Base-by-base conservation (phyloP, 345 rosid genomes). In the Pistacia vera region DNA sequence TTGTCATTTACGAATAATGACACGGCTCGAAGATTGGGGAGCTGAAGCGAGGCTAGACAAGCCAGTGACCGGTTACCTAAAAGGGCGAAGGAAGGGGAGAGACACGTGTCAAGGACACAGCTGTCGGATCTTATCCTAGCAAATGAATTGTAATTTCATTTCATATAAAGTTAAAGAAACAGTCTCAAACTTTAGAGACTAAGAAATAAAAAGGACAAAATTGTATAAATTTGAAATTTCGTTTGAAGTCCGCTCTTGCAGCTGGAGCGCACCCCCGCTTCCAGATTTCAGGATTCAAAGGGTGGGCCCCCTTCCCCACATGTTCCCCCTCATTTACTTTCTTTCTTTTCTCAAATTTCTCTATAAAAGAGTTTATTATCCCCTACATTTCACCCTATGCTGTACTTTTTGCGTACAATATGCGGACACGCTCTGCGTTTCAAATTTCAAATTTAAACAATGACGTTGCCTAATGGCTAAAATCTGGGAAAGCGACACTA, bases 61-160 rank as follows among this genome's bases (percentile, higher is more conserved):
- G 77, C 72, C 70, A 30, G 73, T 49, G 44, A 58, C 68, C 75
- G 68, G 70, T 20, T 46, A 72, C 63, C 35, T 49, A 56, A 11
- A 63, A 52, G 33, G 4, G 12, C 35, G 35, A 9, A 62, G 58
- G 28, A 11, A 33, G 22, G 8, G 25, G 58, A 14, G 18, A 59
- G 78, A 82, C 82, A 81, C 77, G 84, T 85, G 86, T 81, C 87
- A 65, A 70, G 63, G 62, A 70, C 78, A 68, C 73, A 69, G 84
- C 82, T 80, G 85, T 86, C 83, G 85, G 87, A 79, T 83, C 79
- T 80, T 85, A 85, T 75, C 84, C 85, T 11, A 68, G 76, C 85
- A 78, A 77, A 12, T 2, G 60, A 69, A 72, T 13, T 13, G 11
- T 41, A 41, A 38, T 4, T 30, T 41, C 17, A 65, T n/a, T 11